Percentiles rank a stretch among this genome's conserved stretches.
Evolutionary conservation across 257 asterid species (phyloP).

Genomic region (Capsicum baccatum): DNA sequence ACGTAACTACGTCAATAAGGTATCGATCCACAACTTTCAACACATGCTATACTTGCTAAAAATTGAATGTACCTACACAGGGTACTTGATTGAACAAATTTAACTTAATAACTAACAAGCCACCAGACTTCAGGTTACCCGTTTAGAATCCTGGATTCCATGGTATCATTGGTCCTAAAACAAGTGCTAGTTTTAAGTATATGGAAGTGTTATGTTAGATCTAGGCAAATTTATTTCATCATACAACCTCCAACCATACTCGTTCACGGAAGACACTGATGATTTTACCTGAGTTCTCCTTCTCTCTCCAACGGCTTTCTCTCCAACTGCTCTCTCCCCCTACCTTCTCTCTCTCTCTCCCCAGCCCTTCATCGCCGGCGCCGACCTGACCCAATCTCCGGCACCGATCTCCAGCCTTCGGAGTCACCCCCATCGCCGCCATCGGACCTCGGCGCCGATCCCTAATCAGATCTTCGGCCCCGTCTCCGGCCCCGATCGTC

Average conservation of each 20-base stretch:
- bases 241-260: conserved; percentile 17
- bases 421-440: no score
- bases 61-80: not conserved
- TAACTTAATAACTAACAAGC: not conserved
- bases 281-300: no score
- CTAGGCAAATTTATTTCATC: not conserved
- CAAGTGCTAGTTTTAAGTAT: not conserved
- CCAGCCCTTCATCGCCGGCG: no score
- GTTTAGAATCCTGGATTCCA: not conserved
- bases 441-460: no score
- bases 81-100: conserved; percentile 1
- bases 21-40: not conserved
- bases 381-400: no score
- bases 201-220: not conserved
- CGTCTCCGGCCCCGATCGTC: no score
- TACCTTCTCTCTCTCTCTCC: no score
- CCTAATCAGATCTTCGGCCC: no score
- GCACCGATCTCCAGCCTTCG: no score
- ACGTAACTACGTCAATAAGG: not conserved
- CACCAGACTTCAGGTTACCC: not conserved
- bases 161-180: not conserved
- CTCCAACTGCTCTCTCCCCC: no score
- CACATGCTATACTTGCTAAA: conserved; percentile 12
- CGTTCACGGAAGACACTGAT: no score
- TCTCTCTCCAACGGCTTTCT: no score